Percentiles rank a stretch among this genome's conserved stretches.
phyloP scores from a whole-genome alignment of 2,329 filamentous ascomycete species.

The Alternaria incomplexa region DNA sequence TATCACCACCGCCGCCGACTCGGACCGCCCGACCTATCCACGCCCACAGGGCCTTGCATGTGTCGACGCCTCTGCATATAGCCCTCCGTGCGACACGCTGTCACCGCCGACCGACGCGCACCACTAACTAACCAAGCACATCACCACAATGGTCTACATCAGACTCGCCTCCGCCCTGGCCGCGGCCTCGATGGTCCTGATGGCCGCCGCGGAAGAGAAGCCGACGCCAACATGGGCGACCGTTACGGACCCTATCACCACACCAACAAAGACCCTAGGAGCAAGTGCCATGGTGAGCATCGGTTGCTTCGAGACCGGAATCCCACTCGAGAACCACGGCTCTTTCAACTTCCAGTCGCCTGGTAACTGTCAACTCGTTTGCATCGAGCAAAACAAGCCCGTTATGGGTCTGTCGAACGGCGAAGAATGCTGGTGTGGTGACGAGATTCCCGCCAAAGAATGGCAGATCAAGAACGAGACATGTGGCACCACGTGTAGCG shows the following conservation, averaged over 20 bases:
- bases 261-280: conserved; percentile 38
- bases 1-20: background rate
- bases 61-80: conserved; percentile 23
- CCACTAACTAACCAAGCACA: conserved; percentile 4
- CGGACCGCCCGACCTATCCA: background rate
- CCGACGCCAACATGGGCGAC: conserved; percentile 14
- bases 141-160: conserved; percentile 43
- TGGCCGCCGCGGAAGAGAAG: conserved; percentile 28
- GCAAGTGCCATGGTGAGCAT: conserved; percentile 41
- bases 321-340: conserved; percentile 57
- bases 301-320: conserved; percentile 60
- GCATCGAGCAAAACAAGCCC: conserved; percentile 54
- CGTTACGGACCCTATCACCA: conserved; percentile 33
- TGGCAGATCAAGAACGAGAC: conserved; percentile 62
- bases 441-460: conserved; percentile 65
- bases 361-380: conserved; percentile 62
- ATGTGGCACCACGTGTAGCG: conserved; percentile 72
- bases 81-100: conserved; percentile 29
- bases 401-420: conserved; percentile 70
- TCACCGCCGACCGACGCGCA: conserved; percentile 6
- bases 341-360: conserved; percentile 59
- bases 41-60: conserved; percentile 31
- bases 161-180: conserved; percentile 38
- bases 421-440: conserved; percentile 75
- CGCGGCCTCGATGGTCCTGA: conserved; percentile 40